Percentiles rank a stretch among this genome's conserved stretches.
These are phyloP conservation scores for Aspergillus sp. DNA, from an alignment of 2,329 filamentous ascomycete genomes.

Conservation along the genomic window DNA sequence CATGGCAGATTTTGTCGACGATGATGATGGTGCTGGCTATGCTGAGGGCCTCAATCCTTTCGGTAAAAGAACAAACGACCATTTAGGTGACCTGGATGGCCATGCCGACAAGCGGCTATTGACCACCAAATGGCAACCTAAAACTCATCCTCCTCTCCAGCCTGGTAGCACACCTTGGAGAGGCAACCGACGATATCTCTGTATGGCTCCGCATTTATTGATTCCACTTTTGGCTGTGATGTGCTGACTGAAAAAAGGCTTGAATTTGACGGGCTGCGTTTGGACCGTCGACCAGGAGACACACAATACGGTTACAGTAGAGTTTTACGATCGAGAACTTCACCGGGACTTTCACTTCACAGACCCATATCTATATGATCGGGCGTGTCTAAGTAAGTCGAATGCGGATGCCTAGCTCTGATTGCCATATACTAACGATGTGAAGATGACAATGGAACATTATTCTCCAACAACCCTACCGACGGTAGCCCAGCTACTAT, in stretches of 20 bases:
- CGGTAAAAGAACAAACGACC: slow-evolving; percentile 57
- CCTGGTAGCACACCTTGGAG: slow-evolving; percentile 94
- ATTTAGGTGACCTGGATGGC: slow-evolving; percentile 42
- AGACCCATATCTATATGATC: slow-evolving; percentile 92
- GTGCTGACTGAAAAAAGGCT: slow-evolving; percentile 37
- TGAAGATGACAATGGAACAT: slow-evolving; percentile 67
- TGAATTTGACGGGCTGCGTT: slow-evolving; percentile 89
- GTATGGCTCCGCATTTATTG: slow-evolving; percentile 32
- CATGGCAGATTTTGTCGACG: slow-evolving; percentile 81
- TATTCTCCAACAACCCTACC: slow-evolving; percentile 75
- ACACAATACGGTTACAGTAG: slow-evolving; percentile 88
- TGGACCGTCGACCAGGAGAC: slow-evolving; percentile 97
- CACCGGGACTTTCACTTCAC: slow-evolving; percentile 97
- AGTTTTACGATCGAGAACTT: slow-evolving; percentile 92
- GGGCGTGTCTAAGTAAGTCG: slow-evolving; percentile 72
- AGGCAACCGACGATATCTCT: slow-evolving; percentile 88
- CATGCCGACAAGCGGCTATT: slow-evolving; percentile 49
- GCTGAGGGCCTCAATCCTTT: slow-evolving; percentile 59
- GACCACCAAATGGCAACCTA: slow-evolving; percentile 52
- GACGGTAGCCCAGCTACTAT: slow-evolving; percentile 68
- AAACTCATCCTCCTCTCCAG: slow-evolving; percentile 81
- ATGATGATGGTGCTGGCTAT: slow-evolving; percentile 94
- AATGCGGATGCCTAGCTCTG: background rate
- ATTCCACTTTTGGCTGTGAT: no score
- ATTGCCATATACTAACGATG: slow-evolving; percentile 15